Conservation (phyloP, 2,329 filamentous ascomycete species). For the Neurospora sp. region DNA sequence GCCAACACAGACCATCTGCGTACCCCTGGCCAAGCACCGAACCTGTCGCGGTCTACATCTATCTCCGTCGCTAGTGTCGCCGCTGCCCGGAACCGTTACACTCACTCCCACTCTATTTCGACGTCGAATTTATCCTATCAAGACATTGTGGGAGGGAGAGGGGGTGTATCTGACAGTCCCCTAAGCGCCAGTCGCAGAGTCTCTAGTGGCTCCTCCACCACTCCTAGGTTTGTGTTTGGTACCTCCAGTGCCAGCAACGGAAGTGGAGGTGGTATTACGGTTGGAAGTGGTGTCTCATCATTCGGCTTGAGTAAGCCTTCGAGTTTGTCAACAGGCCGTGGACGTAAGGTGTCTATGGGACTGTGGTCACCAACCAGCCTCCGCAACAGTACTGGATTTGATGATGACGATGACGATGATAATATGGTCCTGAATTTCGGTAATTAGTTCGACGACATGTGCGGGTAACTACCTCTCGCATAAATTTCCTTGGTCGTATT, state of each 20-base stretch:
- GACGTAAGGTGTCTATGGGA: constrained; percentile 34
- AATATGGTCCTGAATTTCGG: constrained; percentile 44
- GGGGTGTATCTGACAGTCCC: constrained; percentile 34
- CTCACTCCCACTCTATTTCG: constrained; percentile 30
- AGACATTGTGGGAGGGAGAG: constrained; percentile 28
- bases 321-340: constrained; percentile 15
- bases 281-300: constrained; percentile 29
- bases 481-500: background rate
- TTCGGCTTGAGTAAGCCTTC: constrained; percentile 17
- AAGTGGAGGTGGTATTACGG: constrained; percentile 27
- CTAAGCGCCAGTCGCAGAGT: constrained; percentile 26
- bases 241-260: constrained; percentile 15
- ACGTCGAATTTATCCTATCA: constrained; percentile 14
- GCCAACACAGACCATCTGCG: constrained; percentile 67
- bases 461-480: background rate
- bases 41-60: constrained; percentile 22
- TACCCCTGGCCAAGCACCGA: constrained; percentile 27
- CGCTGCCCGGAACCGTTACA: constrained; percentile 30
- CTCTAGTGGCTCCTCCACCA: constrained; percentile 14
- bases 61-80: constrained; percentile 21
- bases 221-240: constrained; percentile 5
- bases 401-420: constrained; percentile 40
- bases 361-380: constrained; percentile 36
- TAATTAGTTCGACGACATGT: background rate
- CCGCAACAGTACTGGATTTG: constrained; percentile 22